Conservation (phyloP, 805 yeast genomes). For the Lipomyces lipofer region DNA sequence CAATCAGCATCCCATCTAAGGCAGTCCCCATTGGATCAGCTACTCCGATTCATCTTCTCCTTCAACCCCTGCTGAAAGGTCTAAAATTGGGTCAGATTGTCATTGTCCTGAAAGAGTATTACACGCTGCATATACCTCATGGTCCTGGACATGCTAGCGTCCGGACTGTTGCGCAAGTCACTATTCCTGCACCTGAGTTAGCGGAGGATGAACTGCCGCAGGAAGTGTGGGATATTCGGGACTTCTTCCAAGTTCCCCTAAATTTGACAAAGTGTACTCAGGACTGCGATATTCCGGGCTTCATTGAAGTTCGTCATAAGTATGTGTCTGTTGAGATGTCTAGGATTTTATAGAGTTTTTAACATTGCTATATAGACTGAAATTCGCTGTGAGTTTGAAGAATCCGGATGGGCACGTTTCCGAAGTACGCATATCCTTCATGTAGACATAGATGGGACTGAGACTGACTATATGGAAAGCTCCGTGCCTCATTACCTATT, state of each 20-base stretch:
- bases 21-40: slow-evolving; percentile 89
- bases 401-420: slow-evolving; percentile 94
- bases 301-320: slow-evolving; percentile 84
- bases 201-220: slow-evolving; percentile 37
- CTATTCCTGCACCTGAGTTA: slow-evolving; percentile 47
- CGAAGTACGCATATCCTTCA: too few relatives aligned
- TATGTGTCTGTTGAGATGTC: not conserved
- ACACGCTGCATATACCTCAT: slow-evolving; percentile 43
- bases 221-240: slow-evolving; percentile 74
- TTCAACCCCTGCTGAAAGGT: slow-evolving; percentile 83
- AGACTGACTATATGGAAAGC: too few relatives aligned
- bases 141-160: slow-evolving; percentile 60
- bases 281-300: slow-evolving; percentile 71
- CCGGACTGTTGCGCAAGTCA: slow-evolving; percentile 55
- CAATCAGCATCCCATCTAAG: slow-evolving; percentile 79
- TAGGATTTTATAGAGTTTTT: not conserved
- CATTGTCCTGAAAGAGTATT: slow-evolving; percentile 66
- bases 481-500: slow-evolving; percentile 88
- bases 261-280: slow-evolving; percentile 77
- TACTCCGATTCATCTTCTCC: slow-evolving; percentile 63
- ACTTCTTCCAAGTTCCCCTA: slow-evolving; percentile 65
- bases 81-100: slow-evolving; percentile 72
- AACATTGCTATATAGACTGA: slow-evolving; percentile 43
- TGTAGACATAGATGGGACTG: too few relatives aligned
- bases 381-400: slow-evolving; percentile 71